phyloP scores from a whole-genome alignment of 2,329 filamentous ascomycete species.

The Fusarium solani-melongenae region DNA sequence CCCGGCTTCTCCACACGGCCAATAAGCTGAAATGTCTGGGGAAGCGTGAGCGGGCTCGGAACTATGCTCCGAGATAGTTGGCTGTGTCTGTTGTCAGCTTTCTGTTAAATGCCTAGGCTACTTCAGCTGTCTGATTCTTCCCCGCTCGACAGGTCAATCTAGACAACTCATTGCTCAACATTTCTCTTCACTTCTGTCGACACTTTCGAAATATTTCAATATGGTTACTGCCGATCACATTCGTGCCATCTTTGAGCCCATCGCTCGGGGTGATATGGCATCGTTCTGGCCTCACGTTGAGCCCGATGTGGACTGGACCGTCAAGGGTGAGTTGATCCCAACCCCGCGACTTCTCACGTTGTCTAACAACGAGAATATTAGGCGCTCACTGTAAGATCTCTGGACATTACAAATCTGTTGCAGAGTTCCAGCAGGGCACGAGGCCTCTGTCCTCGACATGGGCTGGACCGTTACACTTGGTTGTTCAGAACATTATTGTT shows the following conservation, averaged over 20 bases:
- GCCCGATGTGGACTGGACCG: not conserved
- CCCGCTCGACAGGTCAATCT: not conserved
- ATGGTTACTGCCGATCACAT: not conserved
- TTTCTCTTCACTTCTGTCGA: not conserved
- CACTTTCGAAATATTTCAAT: not conserved
- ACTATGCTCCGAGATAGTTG: not conserved
- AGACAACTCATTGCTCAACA: not conserved
- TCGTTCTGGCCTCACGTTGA: not conserved
- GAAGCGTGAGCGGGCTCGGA: not conserved
- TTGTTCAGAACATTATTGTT: not conserved
- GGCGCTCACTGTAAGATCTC: not conserved
- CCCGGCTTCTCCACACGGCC: not conserved
- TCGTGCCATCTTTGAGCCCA: not conserved
- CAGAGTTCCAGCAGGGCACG: not conserved
- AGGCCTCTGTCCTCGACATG: not conserved
- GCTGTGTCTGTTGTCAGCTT: not conserved
- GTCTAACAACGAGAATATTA: not conserved
- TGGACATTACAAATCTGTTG: not conserved
- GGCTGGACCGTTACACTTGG: not conserved
- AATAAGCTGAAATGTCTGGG: not conserved
- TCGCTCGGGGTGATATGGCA: not conserved
- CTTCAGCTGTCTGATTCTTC: not conserved
- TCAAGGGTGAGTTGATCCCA: not conserved
- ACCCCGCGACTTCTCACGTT: not conserved
- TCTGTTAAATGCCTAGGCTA: not conserved